Base-by-base conservation (phyloP, 345 rosid genomes). In the Eucalyptus decipiens region DNA sequence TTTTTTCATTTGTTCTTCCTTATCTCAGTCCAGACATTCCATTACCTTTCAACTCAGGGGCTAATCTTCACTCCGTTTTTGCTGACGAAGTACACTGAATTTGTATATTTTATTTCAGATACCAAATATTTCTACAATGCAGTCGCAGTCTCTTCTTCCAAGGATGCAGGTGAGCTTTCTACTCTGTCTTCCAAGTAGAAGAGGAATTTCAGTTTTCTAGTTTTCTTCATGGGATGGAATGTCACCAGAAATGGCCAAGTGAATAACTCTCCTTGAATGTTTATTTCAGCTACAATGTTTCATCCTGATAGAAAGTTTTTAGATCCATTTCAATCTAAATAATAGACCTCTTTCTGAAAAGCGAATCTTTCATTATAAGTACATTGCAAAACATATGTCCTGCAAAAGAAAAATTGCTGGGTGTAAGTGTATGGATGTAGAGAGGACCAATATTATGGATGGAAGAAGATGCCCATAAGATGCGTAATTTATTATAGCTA, bases 111-210 rank as follows among this genome's bases (percentile, higher is more conserved):
- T 19, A 89, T 87, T 85, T 86, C 92, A 98, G 99, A 95, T 97
- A 89, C 98, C 98, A 86, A 98, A 97, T 92, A 94, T 98, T 91
- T 95, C 94, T 58, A 90, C 96, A 58, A 95, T 97, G 94, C 89
- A 96, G 89, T 95, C 99, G 16, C 98, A 94, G 88, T 90, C 97
- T 87, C 93, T 92, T 87, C 88, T 89, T 89, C 95, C 99, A 76
- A 91, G 97, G 88, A 92, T 95, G 97, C 99, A 96, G 96, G 99
- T 97, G 88, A 92, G 89, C 51, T 80, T 85, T 85, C 88, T 45
- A 30, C 56, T 60, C 85, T 60, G 13, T 67, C 62, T 88, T 60
- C 43, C 42, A 37, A 54, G 19, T 37, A 54, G 45, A 43, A 76
- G 83, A 76, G 83, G 47, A 76, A 76, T 76, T 76, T 40, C 16